Evolutionary conservation across 176 grass and related monocot species (phyloP), one percentile per base, ranked within the genome.

Genomic region (Bromus sterilis): DNA sequence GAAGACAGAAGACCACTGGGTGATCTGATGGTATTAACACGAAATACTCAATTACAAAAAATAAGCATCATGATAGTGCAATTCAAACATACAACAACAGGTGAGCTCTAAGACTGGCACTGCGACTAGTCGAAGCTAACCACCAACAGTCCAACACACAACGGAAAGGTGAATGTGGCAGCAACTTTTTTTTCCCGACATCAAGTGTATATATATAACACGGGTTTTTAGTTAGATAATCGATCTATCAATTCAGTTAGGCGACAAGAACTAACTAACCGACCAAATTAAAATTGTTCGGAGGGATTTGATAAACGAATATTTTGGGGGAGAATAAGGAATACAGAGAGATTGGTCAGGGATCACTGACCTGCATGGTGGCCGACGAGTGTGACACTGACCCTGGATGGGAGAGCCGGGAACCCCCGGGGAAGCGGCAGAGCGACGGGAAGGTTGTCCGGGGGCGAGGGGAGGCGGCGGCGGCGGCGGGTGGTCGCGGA

Each of bases 351-450:
- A 69, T 31, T 53, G 10, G 8, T 20, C 74, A 21, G 26, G 14
- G 43, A 35, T 4, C 28, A 66, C 80, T 53, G n/a, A 88, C 86
- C 86, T 88, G 86, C 86, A 88, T 88, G 44, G 31, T 88, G 80
- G 58, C 16, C 5, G 34, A 75, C 21, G 62, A 37, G 48, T 35
- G 8, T 66, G 16, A 21, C 18, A 15, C 32, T 1, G 32, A 66
- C 62, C 62, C 34, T 3, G 10, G 62, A 66, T 21, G 62, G 20
- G 18, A 34, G 3, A n/a, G 33, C 33, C 33, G 2, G 33, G 33
- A 34, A 34, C 33, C 2, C 33, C 33, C 3, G 33, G 33, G n/a
- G n/a, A n/a, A n/a, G n/a, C n/a, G n/a, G n/a, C n/a, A n/a, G n/a
- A n/a, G n/a, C n/a, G n/a, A n/a, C n/a, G n/a, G n/a, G n/a, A n/a